Base-by-base conservation (phyloP, 2,329 filamentous ascomycete species). In the Colletotrichum paranaense region DNA sequence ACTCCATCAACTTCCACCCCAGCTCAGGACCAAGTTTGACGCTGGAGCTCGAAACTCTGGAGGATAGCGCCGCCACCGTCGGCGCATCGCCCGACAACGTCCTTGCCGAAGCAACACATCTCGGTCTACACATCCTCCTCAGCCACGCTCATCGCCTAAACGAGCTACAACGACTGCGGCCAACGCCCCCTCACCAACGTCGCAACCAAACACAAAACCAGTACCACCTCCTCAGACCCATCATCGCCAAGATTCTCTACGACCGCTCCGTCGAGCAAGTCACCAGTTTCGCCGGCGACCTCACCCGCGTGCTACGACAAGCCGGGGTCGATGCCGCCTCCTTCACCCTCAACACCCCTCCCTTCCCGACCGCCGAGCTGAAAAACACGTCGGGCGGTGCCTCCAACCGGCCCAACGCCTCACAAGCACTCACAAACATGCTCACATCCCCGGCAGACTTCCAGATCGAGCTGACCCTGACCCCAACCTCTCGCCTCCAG, bases 141-240 rank as follows among this genome's bases (percentile, higher is more conserved):
- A 90, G 89, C 62, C 92, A 95, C 75, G 91, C 94, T 2, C 96
- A 98, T 80, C 90, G 93, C 11, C 90, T 93, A 79, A 95, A 92
- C 76, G 89, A 94, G 73, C 86, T 91, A 52, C 89, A 89, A 56
- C 90, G 95, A 67, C 93, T 92, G 1, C 89, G 92, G 35, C 86
- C 91, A 53, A 76, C 83, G 42, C 79, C 84, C 42, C 81, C 84
- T 72, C 76, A 86, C 75, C 78, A 84, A 77, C 77, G 80, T 32
- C 77, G 83, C 11, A 80, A 82, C 5, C 82, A 84, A 56, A 84
- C 85, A 46, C 81, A 85, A 2, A 87, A 88, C 76, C 81, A 86
- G 2, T 87, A 89, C 76, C 81, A 82, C 19, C 85, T 91, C 35
- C 80, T 91, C 16, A 84, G 87, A 1, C 86, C 88, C 32, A 80